These are phyloP conservation scores for Botryosphaeria dothidea DNA, from an alignment of 2,329 filamentous ascomycete species.

Conservation along the genomic window DNA sequence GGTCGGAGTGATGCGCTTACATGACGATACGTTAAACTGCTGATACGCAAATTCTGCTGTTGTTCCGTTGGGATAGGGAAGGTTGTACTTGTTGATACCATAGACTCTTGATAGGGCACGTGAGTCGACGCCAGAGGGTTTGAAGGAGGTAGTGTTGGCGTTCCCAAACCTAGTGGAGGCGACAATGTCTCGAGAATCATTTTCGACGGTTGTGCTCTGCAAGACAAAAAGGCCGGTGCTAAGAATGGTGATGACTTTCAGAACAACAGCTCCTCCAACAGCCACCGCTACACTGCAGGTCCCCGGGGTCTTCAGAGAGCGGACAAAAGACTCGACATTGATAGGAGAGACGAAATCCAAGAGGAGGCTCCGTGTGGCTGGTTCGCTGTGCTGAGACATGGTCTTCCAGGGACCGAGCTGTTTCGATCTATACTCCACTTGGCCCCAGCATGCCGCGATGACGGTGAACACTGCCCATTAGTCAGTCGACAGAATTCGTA, in stretches of 20 bases:
- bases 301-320: background rate
- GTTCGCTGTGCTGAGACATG: background rate
- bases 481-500: background rate
- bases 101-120: no score
- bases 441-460: conserved; percentile 3
- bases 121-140: no score
- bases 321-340: background rate
- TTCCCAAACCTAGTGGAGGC: no score
- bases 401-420: conserved; percentile 16
- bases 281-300: background rate
- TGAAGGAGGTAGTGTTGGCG: no score
- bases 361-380: conserved; percentile 9
- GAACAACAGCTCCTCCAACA: background rate
- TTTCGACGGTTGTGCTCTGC: no score
- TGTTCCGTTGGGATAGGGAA: no score
- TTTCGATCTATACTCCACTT: conserved; percentile 15
- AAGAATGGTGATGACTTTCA: conserved; percentile 9
- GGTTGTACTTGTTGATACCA: no score
- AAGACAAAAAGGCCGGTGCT: conserved; percentile 15
- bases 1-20: no score
- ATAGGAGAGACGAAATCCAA: conserved; percentile 17
- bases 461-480: background rate
- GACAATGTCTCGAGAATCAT: no score
- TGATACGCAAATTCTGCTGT: no score
- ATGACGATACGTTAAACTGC: no score